Conservation (phyloP, 73 alveolate genomes). For the Paraurostyla sp. region DNA sequence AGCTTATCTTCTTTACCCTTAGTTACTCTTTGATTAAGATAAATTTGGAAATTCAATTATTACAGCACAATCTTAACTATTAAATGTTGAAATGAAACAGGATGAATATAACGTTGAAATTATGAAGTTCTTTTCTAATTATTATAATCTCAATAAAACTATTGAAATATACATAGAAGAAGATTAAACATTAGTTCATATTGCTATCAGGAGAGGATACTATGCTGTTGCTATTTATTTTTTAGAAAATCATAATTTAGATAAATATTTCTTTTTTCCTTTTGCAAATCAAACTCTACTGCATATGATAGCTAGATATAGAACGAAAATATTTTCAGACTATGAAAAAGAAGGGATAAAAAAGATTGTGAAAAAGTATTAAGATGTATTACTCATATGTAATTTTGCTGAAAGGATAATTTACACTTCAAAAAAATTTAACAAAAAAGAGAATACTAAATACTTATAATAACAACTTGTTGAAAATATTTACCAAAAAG, state of each 20-base stretch:
- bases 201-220: neutral
- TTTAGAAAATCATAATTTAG: neutral
- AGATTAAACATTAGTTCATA: slow-evolving; percentile 1
- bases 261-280: neutral
- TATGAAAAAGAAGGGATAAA: slow-evolving; percentile 4
- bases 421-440: neutral
- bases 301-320: slow-evolving; percentile 22
- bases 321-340: neutral
- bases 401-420: neutral
- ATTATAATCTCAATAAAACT: neutral
- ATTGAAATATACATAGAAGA: neutral
- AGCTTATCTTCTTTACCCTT: too few relatives aligned
- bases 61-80: too few relatives aligned
- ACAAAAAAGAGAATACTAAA: neutral
- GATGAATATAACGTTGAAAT: too few relatives aligned
- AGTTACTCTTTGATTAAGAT: too few relatives aligned
- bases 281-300: neutral
- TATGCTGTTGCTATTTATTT: neutral
- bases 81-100: too few relatives aligned
- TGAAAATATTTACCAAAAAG: too few relatives aligned
- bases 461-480: neutral
- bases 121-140: too few relatives aligned
- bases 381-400: neutral
- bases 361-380: neutral
- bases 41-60: too few relatives aligned